Conservation (phyloP, 805 yeast genomes). For the Dipodascus geniculatus region DNA sequence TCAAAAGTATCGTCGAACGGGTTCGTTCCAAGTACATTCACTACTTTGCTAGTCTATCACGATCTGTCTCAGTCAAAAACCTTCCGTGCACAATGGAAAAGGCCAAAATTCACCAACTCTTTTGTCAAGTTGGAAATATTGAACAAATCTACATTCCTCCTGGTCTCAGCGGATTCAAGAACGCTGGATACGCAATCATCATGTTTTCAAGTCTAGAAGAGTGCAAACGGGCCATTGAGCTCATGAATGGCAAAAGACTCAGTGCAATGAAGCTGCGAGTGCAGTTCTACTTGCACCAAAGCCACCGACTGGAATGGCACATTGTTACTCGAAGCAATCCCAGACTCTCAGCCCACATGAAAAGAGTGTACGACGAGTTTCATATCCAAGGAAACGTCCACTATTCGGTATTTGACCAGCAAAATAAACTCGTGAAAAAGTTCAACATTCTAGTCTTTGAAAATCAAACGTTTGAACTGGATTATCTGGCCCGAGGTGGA, state of each 20-base stretch:
- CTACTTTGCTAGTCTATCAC: background rate
- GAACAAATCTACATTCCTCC: background rate
- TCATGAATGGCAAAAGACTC: background rate
- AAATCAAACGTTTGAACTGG: background rate
- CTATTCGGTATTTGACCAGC: background rate
- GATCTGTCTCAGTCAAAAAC: background rate
- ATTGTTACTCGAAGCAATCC: background rate
- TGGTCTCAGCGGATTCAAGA: background rate
- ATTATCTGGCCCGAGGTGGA: background rate
- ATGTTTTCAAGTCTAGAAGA: background rate
- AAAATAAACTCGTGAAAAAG: background rate
- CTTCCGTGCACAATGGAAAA: background rate
- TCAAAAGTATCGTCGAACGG: background rate
- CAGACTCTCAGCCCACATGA: background rate
- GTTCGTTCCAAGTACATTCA: background rate
- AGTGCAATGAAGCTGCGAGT: background rate
- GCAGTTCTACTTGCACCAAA: background rate
- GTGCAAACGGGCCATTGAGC: background rate
- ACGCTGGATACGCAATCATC: background rate
- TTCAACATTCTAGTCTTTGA: background rate
- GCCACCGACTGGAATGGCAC: background rate
- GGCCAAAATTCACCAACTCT: background rate
- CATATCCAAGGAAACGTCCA: background rate
- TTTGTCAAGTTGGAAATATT: background rate
- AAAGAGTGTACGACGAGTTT: background rate